Base-by-base conservation (phyloP, 1,139 yeast genomes). In the Diutina sp. region DNA sequence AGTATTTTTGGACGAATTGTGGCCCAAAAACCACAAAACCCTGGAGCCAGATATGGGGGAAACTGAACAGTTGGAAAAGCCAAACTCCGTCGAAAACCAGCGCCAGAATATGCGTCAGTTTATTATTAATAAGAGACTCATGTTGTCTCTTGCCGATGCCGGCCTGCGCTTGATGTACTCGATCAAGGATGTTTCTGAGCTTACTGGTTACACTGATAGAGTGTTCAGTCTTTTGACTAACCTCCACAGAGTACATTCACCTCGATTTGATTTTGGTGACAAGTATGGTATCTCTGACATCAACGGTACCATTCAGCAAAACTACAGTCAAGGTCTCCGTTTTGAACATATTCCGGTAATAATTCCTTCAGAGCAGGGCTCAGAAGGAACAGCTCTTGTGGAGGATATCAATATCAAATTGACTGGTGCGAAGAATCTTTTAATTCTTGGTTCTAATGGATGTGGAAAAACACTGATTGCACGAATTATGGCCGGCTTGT, bases 111-210 rank as follows among this genome's bases (percentile, higher is more conserved):
- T 91, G 90, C 85, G 90, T 64, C 91, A 88, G 63, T 91, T 90
- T 63, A 87, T 90, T 63, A 90, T 90, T 58, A 91, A 90, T 73
- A 91, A 91, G 72, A 79, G 97, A 64, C 78, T 91, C 62, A 85
- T 91, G 88, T 78, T 91, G 63, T 86, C 95, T 6, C 78, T 91
- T 66, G 97, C 97, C 0, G 98, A 91, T 72, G 97, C 98, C 0
- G 97, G 97, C 6, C 88, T 96, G n/a, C 78, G 97, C 61, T 79
- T 91, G 73, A 90, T 91, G 97, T 90, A 90, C 68, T 90, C 97
- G 1, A 87, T 90, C 62, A 90, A 91, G 68, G 97, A 90, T 69
- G 80, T 91, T n/a, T 87, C 95, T 14, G 93, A 86, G 68, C 77
- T 91, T 58, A 89, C 96, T 0, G 97, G 97, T 11, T 87, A 88